phyloP scores from a whole-genome alignment of 805 yeast genomes.

The Candida ulmi region DNA sequence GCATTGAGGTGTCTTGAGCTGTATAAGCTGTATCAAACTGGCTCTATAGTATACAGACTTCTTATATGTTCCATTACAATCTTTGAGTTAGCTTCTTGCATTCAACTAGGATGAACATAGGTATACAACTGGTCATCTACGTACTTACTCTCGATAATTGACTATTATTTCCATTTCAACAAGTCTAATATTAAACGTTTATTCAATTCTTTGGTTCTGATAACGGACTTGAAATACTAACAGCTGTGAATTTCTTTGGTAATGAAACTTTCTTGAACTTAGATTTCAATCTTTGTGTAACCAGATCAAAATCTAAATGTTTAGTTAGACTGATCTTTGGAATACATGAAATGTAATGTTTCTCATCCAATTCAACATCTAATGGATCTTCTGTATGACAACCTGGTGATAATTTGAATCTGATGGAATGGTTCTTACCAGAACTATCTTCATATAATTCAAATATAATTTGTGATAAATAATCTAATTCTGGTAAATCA shows the following conservation, averaged over 20 bases:
- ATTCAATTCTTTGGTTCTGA: conserved; percentile 15
- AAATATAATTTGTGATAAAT: conserved; percentile 88
- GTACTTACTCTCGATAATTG: too few species aligned
- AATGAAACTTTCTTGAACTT: conserved; percentile 82
- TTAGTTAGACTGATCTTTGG: conserved; percentile 87
- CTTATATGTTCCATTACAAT: too few species aligned
- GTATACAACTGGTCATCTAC: too few species aligned
- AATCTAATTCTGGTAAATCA: conserved; percentile 94
- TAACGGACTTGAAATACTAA: conserved; percentile 70
- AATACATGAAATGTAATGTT: conserved; percentile 94
- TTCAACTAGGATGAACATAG: too few species aligned
- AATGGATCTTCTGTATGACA: conserved; percentile 97
- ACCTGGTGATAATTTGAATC: conserved; percentile 93
- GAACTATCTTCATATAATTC: conserved; percentile 83
- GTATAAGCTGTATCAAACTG: too few species aligned
- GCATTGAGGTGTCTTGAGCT: too few species aligned
- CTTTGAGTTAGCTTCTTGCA: too few species aligned
- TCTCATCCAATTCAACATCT: conserved; percentile 93
- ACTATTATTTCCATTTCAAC: too few species aligned
- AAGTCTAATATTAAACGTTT: too few species aligned
- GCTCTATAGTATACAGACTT: too few species aligned
- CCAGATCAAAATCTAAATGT: conserved; percentile 88
- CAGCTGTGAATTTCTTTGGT: conserved; percentile 90
- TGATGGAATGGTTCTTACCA: conserved; percentile 80
- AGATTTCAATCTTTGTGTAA: conserved; percentile 71